Evolutionary conservation across 2,329 filamentous ascomycete species (phyloP), one percentile per base, ranked within the genome.

Genomic region (Penicillium polonicum): DNA sequence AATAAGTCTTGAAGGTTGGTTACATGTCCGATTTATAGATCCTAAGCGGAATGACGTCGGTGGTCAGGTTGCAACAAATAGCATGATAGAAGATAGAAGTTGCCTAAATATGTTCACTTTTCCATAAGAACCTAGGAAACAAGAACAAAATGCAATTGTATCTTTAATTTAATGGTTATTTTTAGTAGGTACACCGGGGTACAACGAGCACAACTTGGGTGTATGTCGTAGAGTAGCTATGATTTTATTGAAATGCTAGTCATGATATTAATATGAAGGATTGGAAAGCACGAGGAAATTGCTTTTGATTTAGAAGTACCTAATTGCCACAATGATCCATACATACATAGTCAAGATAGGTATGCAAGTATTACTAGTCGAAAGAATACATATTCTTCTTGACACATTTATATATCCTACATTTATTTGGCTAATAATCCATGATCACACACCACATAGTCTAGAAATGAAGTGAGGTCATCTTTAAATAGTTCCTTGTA

Each of bases 21-120:
- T 27, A 17, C 3, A 50, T 46, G 41, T 39, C 39, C 29, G 21
- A 55, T 58, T 52, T 61, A 58, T 63, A 64, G 51, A 61, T 60
- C 56, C 25, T 4, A 43, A 23, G 25, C 44, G 45, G 53, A 51
- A 62, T 66, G 64, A 66, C 62, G 64, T 66, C 64, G 63, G 60
- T 51, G 64, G 60, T 60, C 48, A 12, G 35, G n/a, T 29, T 53
- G 45, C 35, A 48, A 49, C 52, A 25, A 29, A 33, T 49, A 27
- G 33, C 45, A 50, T 25, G 39, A 45, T 38, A 33, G 12, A 33
- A 33, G 31, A 13, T 33, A 21, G 33, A 45, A 38, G 41, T 48
- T 53, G 52, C 29, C 43, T 48, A n/a, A 33, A 52, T n/a, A 49
- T n/a, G 17, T 36, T 33, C 19, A 10, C n/a, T 17, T 23, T 2